phyloP scores from a whole-genome alignment of 192 early-diverging fungal species.

The Kappamyces sp. region DNA sequence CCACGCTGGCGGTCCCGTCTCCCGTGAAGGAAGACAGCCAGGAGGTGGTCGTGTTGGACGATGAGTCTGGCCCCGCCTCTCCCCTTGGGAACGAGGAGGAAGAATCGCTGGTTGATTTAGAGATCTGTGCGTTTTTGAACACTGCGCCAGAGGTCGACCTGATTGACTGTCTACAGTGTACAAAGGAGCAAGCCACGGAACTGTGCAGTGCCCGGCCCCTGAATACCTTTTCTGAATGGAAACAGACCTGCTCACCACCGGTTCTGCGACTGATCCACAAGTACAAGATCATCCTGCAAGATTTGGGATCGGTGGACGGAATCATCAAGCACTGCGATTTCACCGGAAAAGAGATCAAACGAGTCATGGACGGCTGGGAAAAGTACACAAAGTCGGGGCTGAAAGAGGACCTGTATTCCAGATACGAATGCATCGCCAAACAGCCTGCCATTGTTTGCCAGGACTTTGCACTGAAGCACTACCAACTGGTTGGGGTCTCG shows the following conservation, averaged over 20 bases:
- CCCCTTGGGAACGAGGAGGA: no score
- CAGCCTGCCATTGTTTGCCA: slow-evolving; percentile 59
- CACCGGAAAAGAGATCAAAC: slow-evolving; percentile 30
- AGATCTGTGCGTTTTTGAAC: no score
- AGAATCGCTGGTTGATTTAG: no score
- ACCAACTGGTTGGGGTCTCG: slow-evolving; percentile 82
- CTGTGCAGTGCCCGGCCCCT: neutral
- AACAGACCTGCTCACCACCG: neutral
- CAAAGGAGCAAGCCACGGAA: slow-evolving; percentile 2
- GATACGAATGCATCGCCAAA: slow-evolving; percentile 35
- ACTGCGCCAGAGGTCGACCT: no score
- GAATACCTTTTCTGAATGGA: slow-evolving; percentile 1
- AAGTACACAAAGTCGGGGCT: neutral
- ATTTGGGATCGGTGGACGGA: slow-evolving; percentile 38
- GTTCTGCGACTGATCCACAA: slow-evolving; percentile 23
- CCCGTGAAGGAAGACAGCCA: no score
- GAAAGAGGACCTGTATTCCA: slow-evolving; percentile 22
- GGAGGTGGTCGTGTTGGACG: no score
- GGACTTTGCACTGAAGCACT: slow-evolving; percentile 64
- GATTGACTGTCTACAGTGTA: slow-evolving; percentile 2
- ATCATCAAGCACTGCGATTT: slow-evolving; percentile 40
- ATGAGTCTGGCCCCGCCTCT: no score
- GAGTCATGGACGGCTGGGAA: slow-evolving; percentile 24
- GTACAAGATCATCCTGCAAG: slow-evolving; percentile 34
- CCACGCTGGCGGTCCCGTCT: no score